These are phyloP conservation scores for Spongospora subterranea DNA, from an alignment of 208 protist genomes.

Conservation along the genomic window DNA sequence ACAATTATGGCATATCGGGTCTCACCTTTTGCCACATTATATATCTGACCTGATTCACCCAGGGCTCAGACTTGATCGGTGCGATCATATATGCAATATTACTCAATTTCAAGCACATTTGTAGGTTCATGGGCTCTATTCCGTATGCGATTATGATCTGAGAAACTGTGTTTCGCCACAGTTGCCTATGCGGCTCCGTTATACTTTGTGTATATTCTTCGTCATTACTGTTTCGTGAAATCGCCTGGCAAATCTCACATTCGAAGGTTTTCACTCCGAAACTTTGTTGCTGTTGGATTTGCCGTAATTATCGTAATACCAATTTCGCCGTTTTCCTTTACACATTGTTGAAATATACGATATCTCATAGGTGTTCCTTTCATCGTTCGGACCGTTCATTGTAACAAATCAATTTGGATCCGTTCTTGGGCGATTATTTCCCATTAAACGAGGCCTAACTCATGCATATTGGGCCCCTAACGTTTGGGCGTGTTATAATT, in stretches of 20 bases:
- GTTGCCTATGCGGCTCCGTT: constrained; percentile 79
- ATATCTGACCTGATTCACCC: neutral
- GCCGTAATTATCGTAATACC: constrained; percentile 26
- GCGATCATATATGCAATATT: constrained; percentile 77
- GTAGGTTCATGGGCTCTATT: constrained; percentile 63
- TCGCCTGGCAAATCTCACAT: neutral
- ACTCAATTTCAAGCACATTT: constrained; percentile 85
- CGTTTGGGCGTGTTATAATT: constrained; percentile 80
- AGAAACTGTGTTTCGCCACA: constrained; percentile 75
- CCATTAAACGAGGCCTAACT: constrained; percentile 77
- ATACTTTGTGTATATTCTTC: constrained; percentile 77
- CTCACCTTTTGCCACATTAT: neutral
- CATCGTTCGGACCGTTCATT: constrained; percentile 40
- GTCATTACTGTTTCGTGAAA: constrained; percentile 71
- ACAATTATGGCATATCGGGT: neutral
- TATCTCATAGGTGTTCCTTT: constrained; percentile 3
- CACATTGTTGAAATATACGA: neutral
- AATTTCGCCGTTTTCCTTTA: neutral
- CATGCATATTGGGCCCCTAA: constrained; percentile 89
- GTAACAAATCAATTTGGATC: constrained; percentile 54
- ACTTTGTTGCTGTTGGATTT: constrained; percentile 51
- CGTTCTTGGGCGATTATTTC: constrained; percentile 79
- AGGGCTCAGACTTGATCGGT: constrained; percentile 68
- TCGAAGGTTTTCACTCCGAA: neutral
- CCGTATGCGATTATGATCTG: neutral